Evolutionary conservation across 2,329 filamentous ascomycete species (phyloP).

Genomic region (Xylariaceae sp.): DNA sequence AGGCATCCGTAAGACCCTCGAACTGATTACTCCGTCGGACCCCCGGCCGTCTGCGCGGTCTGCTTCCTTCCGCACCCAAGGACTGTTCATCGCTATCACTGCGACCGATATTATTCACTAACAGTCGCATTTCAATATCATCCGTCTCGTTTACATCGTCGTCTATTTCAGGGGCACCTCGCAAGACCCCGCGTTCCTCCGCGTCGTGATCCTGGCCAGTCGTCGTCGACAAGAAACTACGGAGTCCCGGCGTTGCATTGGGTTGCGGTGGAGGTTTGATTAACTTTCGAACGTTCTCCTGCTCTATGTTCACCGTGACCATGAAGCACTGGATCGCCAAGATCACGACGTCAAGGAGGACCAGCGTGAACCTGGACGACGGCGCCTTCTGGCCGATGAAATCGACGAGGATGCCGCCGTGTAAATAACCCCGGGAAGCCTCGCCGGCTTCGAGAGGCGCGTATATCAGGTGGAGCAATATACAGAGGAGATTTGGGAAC

Average conservation of each 20-base stretch:
- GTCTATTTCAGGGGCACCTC: constrained; percentile 35
- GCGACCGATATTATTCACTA: constrained; percentile 25
- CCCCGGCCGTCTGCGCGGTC: constrained; percentile 25
- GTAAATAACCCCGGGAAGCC: constrained; percentile 58
- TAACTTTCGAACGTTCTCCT: constrained; percentile 49
- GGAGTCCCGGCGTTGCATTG: constrained; percentile 22
- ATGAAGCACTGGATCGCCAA: constrained; percentile 57
- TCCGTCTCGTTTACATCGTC: constrained; percentile 35
- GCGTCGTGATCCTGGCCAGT: constrained; percentile 48
- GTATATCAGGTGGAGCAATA: constrained; percentile 54
- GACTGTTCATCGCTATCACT: constrained; percentile 12
- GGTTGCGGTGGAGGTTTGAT: constrained; percentile 36
- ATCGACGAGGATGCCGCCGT: constrained; percentile 62
- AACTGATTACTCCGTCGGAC: constrained; percentile 23
- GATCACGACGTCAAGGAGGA: constrained; percentile 53
- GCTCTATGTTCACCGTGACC: constrained; percentile 57
- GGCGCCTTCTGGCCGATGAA: constrained; percentile 63
- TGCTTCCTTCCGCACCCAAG: constrained; percentile 26
- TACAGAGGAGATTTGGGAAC: constrained; percentile 54
- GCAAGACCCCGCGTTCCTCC: constrained; percentile 50
- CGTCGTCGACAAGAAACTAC: constrained; percentile 14
- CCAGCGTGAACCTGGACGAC: constrained; percentile 49
- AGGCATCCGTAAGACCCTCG: constrained; percentile 37
- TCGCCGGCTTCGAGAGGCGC: constrained; percentile 54
- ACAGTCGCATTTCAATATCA: constrained; percentile 44